Conservation (phyloP, 2,329 filamentous ascomycete species). For the Fusarium duplospermum region DNA sequence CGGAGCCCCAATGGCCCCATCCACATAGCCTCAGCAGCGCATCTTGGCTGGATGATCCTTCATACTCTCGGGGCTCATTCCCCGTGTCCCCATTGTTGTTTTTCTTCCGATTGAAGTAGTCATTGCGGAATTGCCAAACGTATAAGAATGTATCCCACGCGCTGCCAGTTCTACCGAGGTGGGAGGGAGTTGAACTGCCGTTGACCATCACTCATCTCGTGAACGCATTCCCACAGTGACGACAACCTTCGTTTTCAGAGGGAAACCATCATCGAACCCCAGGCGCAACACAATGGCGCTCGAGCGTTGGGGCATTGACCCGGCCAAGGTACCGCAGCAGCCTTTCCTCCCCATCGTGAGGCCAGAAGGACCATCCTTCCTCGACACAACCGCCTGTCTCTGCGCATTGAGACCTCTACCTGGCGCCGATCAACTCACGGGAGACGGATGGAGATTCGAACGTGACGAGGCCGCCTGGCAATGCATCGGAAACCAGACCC, state of each 20-base stretch:
- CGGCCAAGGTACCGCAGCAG: constrained; percentile 49
- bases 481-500: constrained; percentile 58
- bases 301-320: constrained; percentile 29
- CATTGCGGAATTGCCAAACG: not conserved
- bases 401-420: constrained; percentile 49
- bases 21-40: constrained; percentile 12
- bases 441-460: constrained; percentile 13
- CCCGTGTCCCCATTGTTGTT: not conserved
- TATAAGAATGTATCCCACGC: constrained; percentile 25
- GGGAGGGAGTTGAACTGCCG: not conserved
- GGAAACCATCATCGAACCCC: not conserved
- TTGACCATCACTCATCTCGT: not conserved
- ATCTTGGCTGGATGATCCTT: constrained; percentile 24
- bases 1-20: constrained; percentile 19
- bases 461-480: constrained; percentile 51
- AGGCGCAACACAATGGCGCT: constrained; percentile 27
- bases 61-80: constrained; percentile 8
- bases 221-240: not conserved
- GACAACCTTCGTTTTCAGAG: not conserved
- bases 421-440: constrained; percentile 5
- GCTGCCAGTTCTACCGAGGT: not conserved
- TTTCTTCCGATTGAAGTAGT: not conserved
- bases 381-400: constrained; percentile 54
- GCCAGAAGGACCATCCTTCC: constrained; percentile 51
- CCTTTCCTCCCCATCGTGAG: constrained; percentile 51